A percentile compares a stretch with the other conserved stretches of the same genome.
Conservation (phyloP, 306 rosid genomes). For the Rubus parviflorus region DNA sequence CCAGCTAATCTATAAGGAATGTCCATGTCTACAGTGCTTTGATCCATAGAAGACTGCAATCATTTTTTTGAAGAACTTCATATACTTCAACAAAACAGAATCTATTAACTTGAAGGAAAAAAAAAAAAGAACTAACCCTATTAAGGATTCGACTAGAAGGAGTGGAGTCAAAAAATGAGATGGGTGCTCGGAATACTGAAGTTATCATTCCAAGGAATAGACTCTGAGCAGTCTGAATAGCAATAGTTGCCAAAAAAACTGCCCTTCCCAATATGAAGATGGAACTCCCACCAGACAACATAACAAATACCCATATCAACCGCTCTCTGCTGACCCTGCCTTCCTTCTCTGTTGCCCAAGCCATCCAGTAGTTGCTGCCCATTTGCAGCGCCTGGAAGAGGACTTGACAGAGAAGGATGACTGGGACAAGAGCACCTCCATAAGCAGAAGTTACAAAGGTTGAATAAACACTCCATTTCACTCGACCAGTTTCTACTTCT, state of each 20-base stretch:
- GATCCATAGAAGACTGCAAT: conserved; percentile 31
- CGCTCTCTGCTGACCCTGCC: conserved; percentile 40
- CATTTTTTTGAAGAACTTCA: not conserved
- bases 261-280: conserved; percentile 85
- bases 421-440: conserved; percentile 76
- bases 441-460: conserved; percentile 73
- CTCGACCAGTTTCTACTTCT: conserved; percentile 77
- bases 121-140: conserved; percentile 47
- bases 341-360: conserved; percentile 79
- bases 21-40: conserved; percentile 23
- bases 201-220: conserved; percentile 75
- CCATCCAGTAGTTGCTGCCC: conserved; percentile 93
- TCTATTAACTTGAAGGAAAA: not conserved
- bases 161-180: conserved; percentile 76
- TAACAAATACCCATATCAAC: conserved; percentile 55
- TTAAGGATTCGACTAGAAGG: conserved; percentile 85
- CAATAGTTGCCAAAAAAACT: conserved; percentile 64
- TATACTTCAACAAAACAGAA: not conserved
- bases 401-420: conserved; percentile 81
- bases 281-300: conserved; percentile 84
- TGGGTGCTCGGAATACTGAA: conserved; percentile 78
- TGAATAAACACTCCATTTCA: conserved; percentile 88
- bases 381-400: conserved; percentile 80
- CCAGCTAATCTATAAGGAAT: conserved; percentile 11
- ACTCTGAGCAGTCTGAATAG: conserved; percentile 72